These are phyloP conservation scores for Teunomyces funiuensis DNA, from an alignment of 805 yeast species.

Conservation along the genomic window DNA sequence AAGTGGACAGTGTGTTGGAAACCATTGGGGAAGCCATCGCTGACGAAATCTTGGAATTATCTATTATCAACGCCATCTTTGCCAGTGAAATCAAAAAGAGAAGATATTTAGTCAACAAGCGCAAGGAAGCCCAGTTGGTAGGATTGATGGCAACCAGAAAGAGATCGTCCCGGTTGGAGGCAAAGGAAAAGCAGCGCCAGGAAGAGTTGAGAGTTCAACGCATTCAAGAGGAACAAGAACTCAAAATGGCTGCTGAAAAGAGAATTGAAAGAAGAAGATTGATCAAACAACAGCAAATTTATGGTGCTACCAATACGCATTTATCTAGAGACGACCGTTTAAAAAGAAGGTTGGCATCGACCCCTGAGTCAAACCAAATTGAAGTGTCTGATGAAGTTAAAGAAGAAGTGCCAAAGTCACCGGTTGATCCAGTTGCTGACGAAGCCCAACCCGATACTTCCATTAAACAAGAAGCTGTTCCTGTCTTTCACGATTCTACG, in stretches of 20 bases:
- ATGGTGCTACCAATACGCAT: slow-evolving; percentile 17
- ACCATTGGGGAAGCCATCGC: slow-evolving; percentile 17
- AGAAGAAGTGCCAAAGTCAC: background rate
- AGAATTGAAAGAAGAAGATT: slow-evolving; percentile 42
- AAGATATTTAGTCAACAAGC: slow-evolving; percentile 52
- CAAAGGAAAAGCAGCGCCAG: slow-evolving; percentile 49
- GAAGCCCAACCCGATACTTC: background rate
- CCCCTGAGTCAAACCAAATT: background rate
- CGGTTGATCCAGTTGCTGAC: background rate
- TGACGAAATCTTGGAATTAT: slow-evolving; percentile 23
- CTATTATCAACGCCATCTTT: slow-evolving; percentile 22
- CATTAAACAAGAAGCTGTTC: background rate
- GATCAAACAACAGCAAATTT: slow-evolving; percentile 28
- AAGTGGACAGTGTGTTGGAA: slow-evolving; percentile 22
- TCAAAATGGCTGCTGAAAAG: slow-evolving; percentile 42
- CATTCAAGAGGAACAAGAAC: slow-evolving; percentile 46
- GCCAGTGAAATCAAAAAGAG: slow-evolving; percentile 53
- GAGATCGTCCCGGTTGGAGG: slow-evolving; percentile 71
- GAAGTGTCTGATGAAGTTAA: background rate
- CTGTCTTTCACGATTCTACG: slow-evolving; percentile 2
- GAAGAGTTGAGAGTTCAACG: slow-evolving; percentile 54
- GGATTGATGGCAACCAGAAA: slow-evolving; percentile 66
- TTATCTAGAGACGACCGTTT: slow-evolving; percentile 35
- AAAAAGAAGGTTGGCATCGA: slow-evolving; percentile 26
- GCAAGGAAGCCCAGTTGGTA: slow-evolving; percentile 63